Base-by-base conservation (phyloP, 306 rosid species). In the Cicer yamashitae region DNA sequence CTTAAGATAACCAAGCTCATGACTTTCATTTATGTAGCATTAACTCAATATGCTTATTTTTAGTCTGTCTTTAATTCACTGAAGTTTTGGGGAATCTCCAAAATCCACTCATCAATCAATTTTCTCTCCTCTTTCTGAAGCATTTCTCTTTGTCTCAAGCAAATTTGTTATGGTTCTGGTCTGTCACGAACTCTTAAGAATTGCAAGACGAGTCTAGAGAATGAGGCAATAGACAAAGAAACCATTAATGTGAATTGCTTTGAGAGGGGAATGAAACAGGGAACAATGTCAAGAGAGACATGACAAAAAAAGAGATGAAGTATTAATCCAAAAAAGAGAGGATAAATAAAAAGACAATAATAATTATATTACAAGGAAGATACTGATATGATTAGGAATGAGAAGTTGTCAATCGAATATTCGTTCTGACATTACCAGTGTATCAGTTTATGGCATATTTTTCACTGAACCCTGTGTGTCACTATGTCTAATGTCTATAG, bases 381-480 rank as follows among this genome's bases (percentile, higher is more conserved):
- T 59, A 77, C 14, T 53, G 58, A 25, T n/a, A 17, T 48, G n/a
- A 58, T 38, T 8, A 39, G 63, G 63, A 46, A 57, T 34, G 70
- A 57, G 61, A 77, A 68, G 22, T 50, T 78, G 41, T 20, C 8
- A 47, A 18, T 63, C 7, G 43, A 48, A 48, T 56, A 45, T 14
- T 43, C 14, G 48, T 39, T 46, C 57, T 66, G 40, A 4, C 52
- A 56, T 66, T 30, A 59, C 37, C 8, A 67, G 12, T 52, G 80
- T 40, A 54, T 67, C 8, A 67, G 12, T 60, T 77, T 40, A 46
- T 67, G 12, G 39, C 44, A 61, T 47, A 65, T 77, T 64, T 46
- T 50, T 53, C 25, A 12, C 57, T 69, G 76, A 48, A 20, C 67
- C 79, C 40, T 37, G 62, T 40, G 67, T 65, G 76, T 7, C 40